These are phyloP conservation scores for Tolypocladium ophioglossoides DNA, from an alignment of 2,329 filamentous ascomycete genomes.

Conservation along the genomic window DNA sequence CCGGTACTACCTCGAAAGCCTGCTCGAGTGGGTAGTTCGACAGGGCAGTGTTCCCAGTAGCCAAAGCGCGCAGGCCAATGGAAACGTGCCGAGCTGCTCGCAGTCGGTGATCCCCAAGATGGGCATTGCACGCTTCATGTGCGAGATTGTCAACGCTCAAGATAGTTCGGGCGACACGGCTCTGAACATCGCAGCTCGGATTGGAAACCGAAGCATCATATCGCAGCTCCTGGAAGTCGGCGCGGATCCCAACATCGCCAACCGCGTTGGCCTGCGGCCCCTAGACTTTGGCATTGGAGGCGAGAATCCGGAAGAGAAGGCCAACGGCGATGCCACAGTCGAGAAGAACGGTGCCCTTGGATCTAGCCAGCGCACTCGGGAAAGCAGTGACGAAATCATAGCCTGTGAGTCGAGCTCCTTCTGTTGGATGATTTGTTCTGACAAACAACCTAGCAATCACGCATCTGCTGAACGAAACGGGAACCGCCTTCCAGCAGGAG, in stretches of 20 bases:
- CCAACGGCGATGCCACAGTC: conserved; percentile 29
- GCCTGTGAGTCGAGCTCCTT: conserved; percentile 46
- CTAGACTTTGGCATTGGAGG: conserved; percentile 90
- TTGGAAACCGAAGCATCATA: conserved; percentile 89
- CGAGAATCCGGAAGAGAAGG: conserved; percentile 38
- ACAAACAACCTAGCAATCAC: conserved; percentile 53
- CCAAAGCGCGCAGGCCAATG: conserved; percentile 27
- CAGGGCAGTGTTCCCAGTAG: conserved; percentile 58
- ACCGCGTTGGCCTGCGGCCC: conserved; percentile 78
- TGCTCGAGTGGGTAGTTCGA: conserved; percentile 88
- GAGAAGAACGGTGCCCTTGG: conserved; percentile 34
- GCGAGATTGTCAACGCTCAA: conserved; percentile 90
- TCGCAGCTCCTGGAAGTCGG: conserved; percentile 94
- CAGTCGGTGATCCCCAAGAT: conserved; percentile 51
- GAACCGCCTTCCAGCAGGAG: conserved; percentile 68
- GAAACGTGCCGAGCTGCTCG: conserved; percentile 25
- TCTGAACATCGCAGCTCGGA: conserved; percentile 83
- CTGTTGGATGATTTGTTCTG: not conserved
- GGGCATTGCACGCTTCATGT: conserved; percentile 86
- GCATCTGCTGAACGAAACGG: conserved; percentile 68
- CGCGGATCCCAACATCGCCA: conserved; percentile 84
- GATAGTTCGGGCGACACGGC: conserved; percentile 94
- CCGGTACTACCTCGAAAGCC: conserved; percentile 89
- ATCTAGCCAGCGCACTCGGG: conserved; percentile 46
- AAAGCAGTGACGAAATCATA: conserved; percentile 72